Evolutionary conservation across 2,329 filamentous ascomycete genomes (phyloP).

Genomic region (Alternaria novae-zelandiae): DNA sequence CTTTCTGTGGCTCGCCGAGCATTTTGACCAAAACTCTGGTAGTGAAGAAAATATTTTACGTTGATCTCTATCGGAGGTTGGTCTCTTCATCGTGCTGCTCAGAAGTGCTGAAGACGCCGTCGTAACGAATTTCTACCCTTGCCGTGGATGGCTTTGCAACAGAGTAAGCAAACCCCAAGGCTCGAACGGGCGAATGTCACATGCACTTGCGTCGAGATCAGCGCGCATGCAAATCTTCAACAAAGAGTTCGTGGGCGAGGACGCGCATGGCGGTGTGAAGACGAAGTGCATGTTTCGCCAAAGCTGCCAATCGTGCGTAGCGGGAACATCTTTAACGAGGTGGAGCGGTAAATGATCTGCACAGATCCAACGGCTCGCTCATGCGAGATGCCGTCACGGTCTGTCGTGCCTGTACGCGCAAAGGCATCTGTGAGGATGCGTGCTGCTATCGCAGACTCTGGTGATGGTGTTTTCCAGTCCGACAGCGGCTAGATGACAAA

Average conservation of each 20-base stretch:
- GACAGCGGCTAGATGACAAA: constrained; percentile 15
- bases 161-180: not conserved
- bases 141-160: not conserved
- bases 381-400: constrained; percentile 17
- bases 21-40: not conserved
- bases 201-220: not conserved
- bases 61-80: not conserved
- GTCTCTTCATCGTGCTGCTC: not conserved
- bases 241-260: not conserved
- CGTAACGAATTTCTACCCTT: not conserved
- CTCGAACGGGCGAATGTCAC: not conserved
- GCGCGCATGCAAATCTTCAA: not conserved
- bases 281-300: constrained; percentile 13
- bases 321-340: constrained; percentile 11
- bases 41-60: not conserved
- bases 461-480: not conserved
- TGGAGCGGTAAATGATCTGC: constrained; percentile 21
- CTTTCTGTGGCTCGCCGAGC: constrained; percentile 3
- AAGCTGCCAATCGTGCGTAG: constrained; percentile 26
- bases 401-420: not conserved
- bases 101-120: not conserved
- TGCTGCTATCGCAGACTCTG: not conserved
- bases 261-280: constrained; percentile 14
- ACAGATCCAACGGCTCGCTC: constrained; percentile 8
- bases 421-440: not conserved